Evolutionary conservation across 2,329 filamentous ascomycete species (phyloP).

Genomic region (Botryotinia calthae): DNA sequence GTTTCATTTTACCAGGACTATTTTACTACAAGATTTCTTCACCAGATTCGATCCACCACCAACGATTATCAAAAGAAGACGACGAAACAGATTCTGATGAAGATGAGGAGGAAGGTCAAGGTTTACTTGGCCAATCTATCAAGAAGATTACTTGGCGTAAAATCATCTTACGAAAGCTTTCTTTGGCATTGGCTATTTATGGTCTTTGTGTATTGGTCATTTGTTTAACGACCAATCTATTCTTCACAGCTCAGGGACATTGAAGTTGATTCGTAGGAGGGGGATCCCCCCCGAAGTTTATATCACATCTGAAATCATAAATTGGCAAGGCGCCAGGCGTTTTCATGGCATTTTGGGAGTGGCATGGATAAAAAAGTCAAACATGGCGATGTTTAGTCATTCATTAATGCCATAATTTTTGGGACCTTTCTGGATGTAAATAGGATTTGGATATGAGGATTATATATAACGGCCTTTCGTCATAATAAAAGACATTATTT

Average conservation of each 20-base stretch:
- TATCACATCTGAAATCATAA: background rate
- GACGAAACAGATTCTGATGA: conserved; percentile 68
- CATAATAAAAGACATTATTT: background rate
- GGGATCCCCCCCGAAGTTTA: background rate
- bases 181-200: conserved; percentile 76
- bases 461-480: background rate
- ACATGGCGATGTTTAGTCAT: background rate
- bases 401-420: background rate
- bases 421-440: background rate
- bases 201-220: conserved; percentile 85
- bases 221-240: conserved; percentile 75
- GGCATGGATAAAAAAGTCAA: conserved; percentile 3
- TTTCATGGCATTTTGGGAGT: background rate
- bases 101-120: conserved; percentile 47
- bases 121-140: conserved; percentile 16
- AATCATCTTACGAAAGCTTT: conserved; percentile 65
- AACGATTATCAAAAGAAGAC: conserved; percentile 84
- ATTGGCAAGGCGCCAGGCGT: conserved; percentile 15
- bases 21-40: conserved; percentile 99
- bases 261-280: conserved; percentile 38
- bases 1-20: conserved; percentile 90
- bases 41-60: conserved; percentile 82
- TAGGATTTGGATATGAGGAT: background rate
- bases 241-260: conserved; percentile 64
- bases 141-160: conserved; percentile 44